These are phyloP conservation scores for Escovopsis sp. DNA, from an alignment of 2,329 filamentous ascomycete genomes.

Conservation along the genomic window DNA sequence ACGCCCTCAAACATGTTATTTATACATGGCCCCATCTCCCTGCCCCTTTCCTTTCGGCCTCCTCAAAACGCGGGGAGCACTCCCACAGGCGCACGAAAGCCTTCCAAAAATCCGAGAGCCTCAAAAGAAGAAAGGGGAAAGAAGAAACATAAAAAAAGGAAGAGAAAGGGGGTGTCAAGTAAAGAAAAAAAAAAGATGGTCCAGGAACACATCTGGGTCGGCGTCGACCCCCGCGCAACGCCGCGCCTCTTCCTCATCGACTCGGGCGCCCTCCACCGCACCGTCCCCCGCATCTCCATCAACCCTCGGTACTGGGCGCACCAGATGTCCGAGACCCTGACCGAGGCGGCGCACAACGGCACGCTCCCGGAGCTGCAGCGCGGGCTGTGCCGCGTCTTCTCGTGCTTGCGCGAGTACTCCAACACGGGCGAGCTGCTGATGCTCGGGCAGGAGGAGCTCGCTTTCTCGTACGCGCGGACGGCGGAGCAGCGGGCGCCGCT, in stretches of 20 bases:
- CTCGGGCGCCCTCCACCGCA: neutral
- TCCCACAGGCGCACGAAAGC: no score
- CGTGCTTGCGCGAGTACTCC: slow-evolving; percentile 2
- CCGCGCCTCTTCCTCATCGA: neutral
- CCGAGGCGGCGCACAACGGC: neutral
- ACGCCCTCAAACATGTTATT: no score
- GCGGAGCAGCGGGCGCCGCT: neutral
- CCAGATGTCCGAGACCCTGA: neutral
- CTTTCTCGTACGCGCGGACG: neutral
- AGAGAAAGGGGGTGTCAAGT: no score
- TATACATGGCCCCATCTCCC: no score
- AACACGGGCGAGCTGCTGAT: neutral
- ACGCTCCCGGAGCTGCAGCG: neutral
- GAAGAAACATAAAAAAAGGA: no score
- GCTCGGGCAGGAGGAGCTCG: neutral
- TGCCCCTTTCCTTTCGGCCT: no score
- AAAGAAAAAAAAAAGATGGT: no score
- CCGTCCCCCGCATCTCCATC: neutral
- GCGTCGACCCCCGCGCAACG: neutral
- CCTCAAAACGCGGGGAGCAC: no score
- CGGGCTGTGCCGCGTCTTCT: neutral
- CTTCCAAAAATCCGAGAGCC: no score
- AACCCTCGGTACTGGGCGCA: neutral
- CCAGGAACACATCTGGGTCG: neutral
- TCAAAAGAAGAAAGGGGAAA: no score